Percentiles rank a stretch among this genome's conserved stretches.
Conservation (phyloP, 768 basidiomycete genomes). For the Amanita fuliginea region DNA sequence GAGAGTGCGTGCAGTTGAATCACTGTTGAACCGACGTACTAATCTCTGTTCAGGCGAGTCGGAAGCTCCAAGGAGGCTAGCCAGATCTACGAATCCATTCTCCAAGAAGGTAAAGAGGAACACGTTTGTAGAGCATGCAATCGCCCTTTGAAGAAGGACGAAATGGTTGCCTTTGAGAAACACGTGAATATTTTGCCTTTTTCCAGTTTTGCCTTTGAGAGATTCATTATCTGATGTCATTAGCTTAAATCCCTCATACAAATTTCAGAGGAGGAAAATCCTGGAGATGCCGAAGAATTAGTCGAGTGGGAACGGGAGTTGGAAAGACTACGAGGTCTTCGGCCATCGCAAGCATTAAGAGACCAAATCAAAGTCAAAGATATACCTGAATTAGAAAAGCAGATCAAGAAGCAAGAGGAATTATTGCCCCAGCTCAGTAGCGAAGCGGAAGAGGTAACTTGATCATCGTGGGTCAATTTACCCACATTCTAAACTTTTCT, state of each 20-base stretch:
- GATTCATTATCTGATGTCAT: background rate
- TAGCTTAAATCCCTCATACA: conserved; percentile 57
- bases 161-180: conserved; percentile 20
- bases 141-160: conserved; percentile 45
- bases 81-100: conserved; percentile 40
- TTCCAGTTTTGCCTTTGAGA: conserved; percentile 1
- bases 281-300: conserved; percentile 39
- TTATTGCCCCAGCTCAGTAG: conserved; percentile 39
- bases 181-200: conserved; percentile 7
- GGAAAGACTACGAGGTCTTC: conserved; percentile 41
- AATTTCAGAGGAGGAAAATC: conserved; percentile 22
- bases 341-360: conserved; percentile 43
- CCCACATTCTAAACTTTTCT: conserved; percentile 6
- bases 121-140: conserved; percentile 72
- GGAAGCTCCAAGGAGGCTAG: conserved; percentile 20
- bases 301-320: conserved; percentile 52
- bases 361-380: conserved; percentile 47
- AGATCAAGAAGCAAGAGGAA: conserved; percentile 47
- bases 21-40: background rate
- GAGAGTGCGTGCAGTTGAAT: conserved; percentile 25
- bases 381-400: conserved; percentile 54
- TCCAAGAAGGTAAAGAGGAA: conserved; percentile 47
- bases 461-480: background rate
- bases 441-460: conserved; percentile 51
- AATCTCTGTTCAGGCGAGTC: conserved; percentile 13